Base-by-base conservation (phyloP, 2,329 filamentous ascomycete species). In the Xylaria arbuscula region DNA sequence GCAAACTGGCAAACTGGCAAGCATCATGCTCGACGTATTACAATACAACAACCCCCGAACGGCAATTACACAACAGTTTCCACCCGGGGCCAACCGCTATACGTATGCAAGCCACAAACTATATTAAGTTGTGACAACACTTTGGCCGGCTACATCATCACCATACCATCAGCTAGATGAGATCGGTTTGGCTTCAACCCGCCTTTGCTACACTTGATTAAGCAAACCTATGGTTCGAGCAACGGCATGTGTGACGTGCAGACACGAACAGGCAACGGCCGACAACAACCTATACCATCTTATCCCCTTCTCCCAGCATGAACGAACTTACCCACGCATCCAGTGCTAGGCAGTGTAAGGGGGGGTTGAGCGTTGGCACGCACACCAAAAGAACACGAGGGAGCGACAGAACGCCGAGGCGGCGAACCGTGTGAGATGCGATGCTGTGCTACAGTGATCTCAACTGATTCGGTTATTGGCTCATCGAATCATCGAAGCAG, bases 71-170 rank as follows among this genome's bases (percentile, higher is more conserved):
- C 63, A 62, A 59, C 57, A 68, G 60, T 56, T 65, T 47, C 45
- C 50, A 59, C 34, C 60, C 67, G 65, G 59, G 62, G 63, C 55
- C 54, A 62, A 57, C 65, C 65, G 70, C 63, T 57, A 60, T 34
- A n/a, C n/a, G n/a, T n/a, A 72, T 66, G 69, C 66, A 72, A 71
- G 69, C 72, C 72, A 72, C 71, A 66, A 59, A 61, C 67, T 70
- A 70, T 67, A 70, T 64, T 70, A 70, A 70, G 57, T 59, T 64
- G 61, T 66, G 54, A 64, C 60, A 66, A 40, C 38, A 47, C 51
- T 64, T 28, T 64, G 50, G 64, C 64, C 55, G 7, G 62, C 60
- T 70, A 60, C 68, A 64, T 68, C 70, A 51, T 64, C 38, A 66
- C 62, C 68, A 55, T 62, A 47, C 58, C 61, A 53, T 28, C 34